These are phyloP conservation scores for Saprolegnia diclina DNA, from an alignment of 352 stramenopile genomes.

Conservation along the genomic window DNA sequence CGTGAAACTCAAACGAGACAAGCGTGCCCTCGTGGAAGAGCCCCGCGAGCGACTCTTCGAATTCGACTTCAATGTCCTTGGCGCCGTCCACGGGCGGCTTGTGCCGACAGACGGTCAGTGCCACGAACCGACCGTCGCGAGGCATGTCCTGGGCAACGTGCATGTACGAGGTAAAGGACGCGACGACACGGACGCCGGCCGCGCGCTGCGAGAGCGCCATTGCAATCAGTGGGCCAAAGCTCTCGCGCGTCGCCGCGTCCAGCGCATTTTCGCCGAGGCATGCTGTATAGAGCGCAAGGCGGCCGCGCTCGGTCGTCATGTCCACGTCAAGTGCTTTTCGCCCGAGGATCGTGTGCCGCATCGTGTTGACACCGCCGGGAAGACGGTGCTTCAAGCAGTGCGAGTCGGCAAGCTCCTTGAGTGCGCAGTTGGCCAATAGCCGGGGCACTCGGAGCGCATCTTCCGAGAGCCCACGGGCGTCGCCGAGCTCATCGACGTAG, in stretches of 20 bases:
- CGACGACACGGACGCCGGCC: neutral
- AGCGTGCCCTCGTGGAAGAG: conserved; percentile 15
- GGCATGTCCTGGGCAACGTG: conserved; percentile 7
- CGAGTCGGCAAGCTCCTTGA: neutral
- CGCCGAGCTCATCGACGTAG: neutral
- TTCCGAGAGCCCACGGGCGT: neutral
- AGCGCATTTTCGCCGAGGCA: conserved; percentile 7
- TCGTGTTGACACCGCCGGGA: conserved; percentile 3
- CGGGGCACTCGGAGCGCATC: neutral
- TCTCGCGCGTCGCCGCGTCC: neutral
- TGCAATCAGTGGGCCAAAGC: neutral
- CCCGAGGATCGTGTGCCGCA: conserved; percentile 9
- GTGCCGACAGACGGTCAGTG: neutral
- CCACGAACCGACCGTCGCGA: neutral
- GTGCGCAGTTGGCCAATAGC: neutral
- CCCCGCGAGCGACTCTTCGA: neutral
- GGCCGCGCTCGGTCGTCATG: neutral
- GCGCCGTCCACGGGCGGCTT: neutral
- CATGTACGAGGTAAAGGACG: conserved; percentile 5
- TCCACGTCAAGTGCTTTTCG: neutral
- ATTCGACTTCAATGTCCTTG: conserved; percentile 10
- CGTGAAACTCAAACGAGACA: conserved; percentile 10
- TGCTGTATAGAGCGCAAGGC: neutral
- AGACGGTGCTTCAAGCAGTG: conserved; percentile 4
- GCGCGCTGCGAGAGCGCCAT: neutral